Percentiles rank a stretch among this genome's conserved stretches.
Conservation (phyloP, 1,284 basidiomycete species). For the Marasmius sp. region DNA sequence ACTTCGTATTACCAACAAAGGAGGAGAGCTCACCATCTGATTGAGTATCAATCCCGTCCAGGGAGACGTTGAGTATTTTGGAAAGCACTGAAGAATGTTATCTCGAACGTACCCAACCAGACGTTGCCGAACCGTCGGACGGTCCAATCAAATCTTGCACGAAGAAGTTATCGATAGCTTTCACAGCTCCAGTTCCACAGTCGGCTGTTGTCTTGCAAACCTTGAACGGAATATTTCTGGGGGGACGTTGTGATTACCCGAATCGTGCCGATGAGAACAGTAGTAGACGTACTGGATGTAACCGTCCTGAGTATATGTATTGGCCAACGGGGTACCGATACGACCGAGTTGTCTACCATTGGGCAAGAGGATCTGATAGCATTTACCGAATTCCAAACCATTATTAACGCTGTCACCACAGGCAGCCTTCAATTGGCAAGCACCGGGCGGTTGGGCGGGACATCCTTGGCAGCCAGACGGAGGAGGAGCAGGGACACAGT, state of each 20-base stretch:
- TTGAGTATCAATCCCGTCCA: not conserved
- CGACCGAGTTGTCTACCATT: constrained; percentile 5
- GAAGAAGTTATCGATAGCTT: not conserved
- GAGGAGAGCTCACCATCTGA: not conserved
- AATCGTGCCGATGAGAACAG: not conserved
- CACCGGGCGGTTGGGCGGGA: constrained; percentile 2
- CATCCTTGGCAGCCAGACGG: not conserved
- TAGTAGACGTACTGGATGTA: constrained; percentile 2
- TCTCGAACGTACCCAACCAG: not conserved
- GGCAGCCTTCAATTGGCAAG: not conserved
- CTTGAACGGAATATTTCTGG: constrained; percentile 3
- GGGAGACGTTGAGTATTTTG: not conserved
- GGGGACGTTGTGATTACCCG: not conserved
- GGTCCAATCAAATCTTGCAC: constrained; percentile 4
- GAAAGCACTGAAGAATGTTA: not conserved
- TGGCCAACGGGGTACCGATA: not conserved
- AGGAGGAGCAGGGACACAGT: not conserved
- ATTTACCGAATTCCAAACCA: constrained; percentile 3
- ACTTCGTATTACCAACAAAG: not conserved
- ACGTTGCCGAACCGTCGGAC: not conserved
- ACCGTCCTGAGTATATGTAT: constrained; percentile 4
- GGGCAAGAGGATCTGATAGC: constrained; percentile 2
- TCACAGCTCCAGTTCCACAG: constrained; percentile 1
- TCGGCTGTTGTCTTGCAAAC: constrained; percentile 1
- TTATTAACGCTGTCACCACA: not conserved